Percentiles rank a stretch among this genome's conserved stretches.
Conservation (phyloP, 371 early-diverging fungal species). For the Mucor mucedo region DNA sequence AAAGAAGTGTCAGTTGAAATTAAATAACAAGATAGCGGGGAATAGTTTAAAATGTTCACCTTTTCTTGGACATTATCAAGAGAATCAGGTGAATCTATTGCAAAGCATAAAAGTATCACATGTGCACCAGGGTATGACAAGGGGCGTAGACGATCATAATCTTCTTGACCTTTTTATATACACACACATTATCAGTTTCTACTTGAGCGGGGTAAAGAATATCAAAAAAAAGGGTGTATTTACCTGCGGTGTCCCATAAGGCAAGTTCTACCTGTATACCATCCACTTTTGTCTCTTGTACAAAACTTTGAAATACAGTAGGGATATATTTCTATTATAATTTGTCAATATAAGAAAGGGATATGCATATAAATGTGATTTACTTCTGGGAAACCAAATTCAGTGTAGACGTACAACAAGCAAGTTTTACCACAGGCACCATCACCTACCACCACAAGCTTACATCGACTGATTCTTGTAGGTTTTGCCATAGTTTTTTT, state of each 20-base stretch:
- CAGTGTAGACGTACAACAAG: slow-evolving; percentile 44
- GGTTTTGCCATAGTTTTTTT: neutral
- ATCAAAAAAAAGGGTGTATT: slow-evolving; percentile 35
- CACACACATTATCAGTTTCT: no score
- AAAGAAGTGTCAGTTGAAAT: neutral
- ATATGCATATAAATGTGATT: neutral
- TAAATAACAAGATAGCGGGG: neutral
- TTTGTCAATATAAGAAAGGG: neutral
- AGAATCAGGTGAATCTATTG: slow-evolving; percentile 64
- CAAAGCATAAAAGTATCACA: slow-evolving; percentile 58
- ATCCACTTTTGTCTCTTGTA: slow-evolving; percentile 63
- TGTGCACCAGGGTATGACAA: slow-evolving; percentile 56
- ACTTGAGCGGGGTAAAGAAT: no score
- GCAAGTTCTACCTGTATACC: slow-evolving; percentile 62
- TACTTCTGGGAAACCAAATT: slow-evolving; percentile 50
- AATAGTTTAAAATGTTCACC: slow-evolving; percentile 9
- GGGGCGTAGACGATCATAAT: slow-evolving; percentile 54
- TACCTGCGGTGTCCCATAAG: slow-evolving; percentile 79
- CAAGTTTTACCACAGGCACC: slow-evolving; percentile 77
- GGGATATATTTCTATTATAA: slow-evolving; percentile 52
- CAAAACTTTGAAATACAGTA: slow-evolving; percentile 74
- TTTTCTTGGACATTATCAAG: slow-evolving; percentile 59
- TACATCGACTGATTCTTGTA: slow-evolving; percentile 26
- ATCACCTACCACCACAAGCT: slow-evolving; percentile 81
- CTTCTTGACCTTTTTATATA: slow-evolving; percentile 31